Evolutionary conservation across 2,329 filamentous ascomycete species (phyloP), one percentile per base, ranked within the genome.

Genomic region (Ramularia collo-cygni): DNA sequence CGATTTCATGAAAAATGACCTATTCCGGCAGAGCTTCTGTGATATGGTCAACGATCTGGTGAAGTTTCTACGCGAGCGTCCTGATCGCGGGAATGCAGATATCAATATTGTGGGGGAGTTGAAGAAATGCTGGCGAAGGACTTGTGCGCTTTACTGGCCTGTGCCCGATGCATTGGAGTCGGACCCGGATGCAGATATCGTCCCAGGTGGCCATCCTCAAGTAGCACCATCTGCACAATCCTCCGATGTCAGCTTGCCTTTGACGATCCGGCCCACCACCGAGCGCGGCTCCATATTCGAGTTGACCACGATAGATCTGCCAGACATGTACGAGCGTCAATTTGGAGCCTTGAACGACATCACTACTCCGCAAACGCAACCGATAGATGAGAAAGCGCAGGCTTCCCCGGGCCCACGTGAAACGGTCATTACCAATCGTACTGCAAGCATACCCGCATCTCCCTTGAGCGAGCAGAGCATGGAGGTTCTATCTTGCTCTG

Each of bases 121-220:
- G 47, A 98, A 98, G 63, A 93, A 95, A 60, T 96, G 92, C 60
- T 98, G 92, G 92, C 81, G 89, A 60, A 77, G 89, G 37, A 85
- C 92, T 14, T 96, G 89, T 60, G 81, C 84, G 0, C 68, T 89
- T 40, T 95, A 89, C 60, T 98, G 92, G 90, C 85, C 94, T 47
- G 76, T 75, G 0, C 70, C 78, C 0, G 77, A 85, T 33, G 81
- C 81, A 26, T 72, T 47, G 16, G 51, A 55, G 15, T 40, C 45
- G 9, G 74, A 72, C 10, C 70, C 79, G 3, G 78, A 85, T 17
- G 71, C 76, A 13, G 77, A 83, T 10, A 83, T 95, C 35, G 62
- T 74, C 0, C 86, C 88, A 3, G 88, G 89, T 28, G 87, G 83
- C n/a, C 73, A 49, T 4, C 33, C 31, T 24, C 32, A 38, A 19